Evolutionary conservation across 2,329 filamentous ascomycete species (phyloP).

Genomic region (Ophiocordyceps camponoti-leonardi): DNA sequence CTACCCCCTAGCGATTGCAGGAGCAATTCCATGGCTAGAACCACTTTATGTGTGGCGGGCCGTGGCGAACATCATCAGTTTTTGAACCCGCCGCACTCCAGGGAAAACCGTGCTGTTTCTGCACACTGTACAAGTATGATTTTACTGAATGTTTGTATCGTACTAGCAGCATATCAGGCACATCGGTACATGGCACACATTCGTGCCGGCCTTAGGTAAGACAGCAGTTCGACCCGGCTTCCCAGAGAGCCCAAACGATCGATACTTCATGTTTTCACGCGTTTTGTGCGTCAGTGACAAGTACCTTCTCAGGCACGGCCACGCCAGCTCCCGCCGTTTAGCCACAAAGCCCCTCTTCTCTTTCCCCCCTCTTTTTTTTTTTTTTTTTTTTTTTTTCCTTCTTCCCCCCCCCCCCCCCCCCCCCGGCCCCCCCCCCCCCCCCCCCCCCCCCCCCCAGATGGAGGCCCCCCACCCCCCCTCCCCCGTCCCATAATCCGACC

Average conservation of each 20-base stretch:
- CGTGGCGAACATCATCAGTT: neutral
- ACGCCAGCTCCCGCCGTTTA: constrained; percentile 8
- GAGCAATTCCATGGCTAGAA: neutral
- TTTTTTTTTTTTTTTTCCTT: constrained; percentile 8
- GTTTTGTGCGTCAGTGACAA: neutral
- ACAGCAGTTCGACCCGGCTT: neutral
- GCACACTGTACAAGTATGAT: neutral
- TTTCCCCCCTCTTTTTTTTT: constrained; percentile 1
- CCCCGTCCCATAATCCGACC: constrained; percentile 6
- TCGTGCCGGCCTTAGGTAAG: neutral
- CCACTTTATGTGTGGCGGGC: neutral
- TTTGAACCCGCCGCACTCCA: neutral
- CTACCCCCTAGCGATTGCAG: neutral
- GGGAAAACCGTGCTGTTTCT: neutral
- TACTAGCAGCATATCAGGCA: too few species aligned
- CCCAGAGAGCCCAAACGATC: neutral
- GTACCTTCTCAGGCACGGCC: neutral
- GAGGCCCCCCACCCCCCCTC: constrained; percentile 8
- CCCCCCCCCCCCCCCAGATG: constrained; percentile 4
- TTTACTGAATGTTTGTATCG: too few species aligned
- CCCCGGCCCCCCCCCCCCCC: constrained; percentile 8
- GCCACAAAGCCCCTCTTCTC: constrained; percentile 10
- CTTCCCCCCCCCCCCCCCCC: constrained; percentile 5
- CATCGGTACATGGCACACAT: neutral
- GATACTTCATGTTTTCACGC: neutral